phyloP scores from a whole-genome alignment of 768 basidiomycete genomes.

The Leccinum aurantiacum region DNA sequence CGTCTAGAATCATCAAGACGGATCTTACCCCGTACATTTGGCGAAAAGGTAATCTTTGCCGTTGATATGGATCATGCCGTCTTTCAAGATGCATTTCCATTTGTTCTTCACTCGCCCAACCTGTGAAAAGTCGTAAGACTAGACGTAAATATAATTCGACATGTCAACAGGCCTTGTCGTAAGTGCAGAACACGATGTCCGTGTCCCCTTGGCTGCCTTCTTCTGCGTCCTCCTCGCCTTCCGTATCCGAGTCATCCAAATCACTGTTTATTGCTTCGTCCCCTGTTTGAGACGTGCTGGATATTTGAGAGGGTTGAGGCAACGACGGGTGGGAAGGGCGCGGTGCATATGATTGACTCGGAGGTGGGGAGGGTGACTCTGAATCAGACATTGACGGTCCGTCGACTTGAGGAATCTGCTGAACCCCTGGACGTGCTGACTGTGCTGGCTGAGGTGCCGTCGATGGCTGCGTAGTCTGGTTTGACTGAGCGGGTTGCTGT shows the following conservation, averaged over 20 bases:
- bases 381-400: constrained; percentile 71
- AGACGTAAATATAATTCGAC: not conserved
- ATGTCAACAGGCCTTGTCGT: constrained; percentile 77
- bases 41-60: constrained; percentile 97
- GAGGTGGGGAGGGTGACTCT: constrained; percentile 70
- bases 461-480: constrained; percentile 13
- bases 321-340: constrained; percentile 72
- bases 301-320: constrained; percentile 54
- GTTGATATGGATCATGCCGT: constrained; percentile 96
- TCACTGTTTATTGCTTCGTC: constrained; percentile 97
- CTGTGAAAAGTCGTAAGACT: constrained; percentile 40
- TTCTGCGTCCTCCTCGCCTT: constrained; percentile 80
- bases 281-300: constrained; percentile 38
- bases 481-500: constrained; percentile 20
- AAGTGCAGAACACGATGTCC: constrained; percentile 97
- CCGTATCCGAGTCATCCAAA: constrained; percentile 91
- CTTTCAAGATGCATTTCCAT: constrained; percentile 98
- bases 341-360: constrained; percentile 60
- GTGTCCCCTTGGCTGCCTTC: constrained; percentile 71
- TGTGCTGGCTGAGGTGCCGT: constrained; percentile 21
- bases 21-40: constrained; percentile 89
- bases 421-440: constrained; percentile 21
- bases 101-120: constrained; percentile 99
- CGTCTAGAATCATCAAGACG: not conserved
- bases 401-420: constrained; percentile 74